phyloP scores from a whole-genome alignment of 164 flowering plant species.

The Santalum album region DNA sequence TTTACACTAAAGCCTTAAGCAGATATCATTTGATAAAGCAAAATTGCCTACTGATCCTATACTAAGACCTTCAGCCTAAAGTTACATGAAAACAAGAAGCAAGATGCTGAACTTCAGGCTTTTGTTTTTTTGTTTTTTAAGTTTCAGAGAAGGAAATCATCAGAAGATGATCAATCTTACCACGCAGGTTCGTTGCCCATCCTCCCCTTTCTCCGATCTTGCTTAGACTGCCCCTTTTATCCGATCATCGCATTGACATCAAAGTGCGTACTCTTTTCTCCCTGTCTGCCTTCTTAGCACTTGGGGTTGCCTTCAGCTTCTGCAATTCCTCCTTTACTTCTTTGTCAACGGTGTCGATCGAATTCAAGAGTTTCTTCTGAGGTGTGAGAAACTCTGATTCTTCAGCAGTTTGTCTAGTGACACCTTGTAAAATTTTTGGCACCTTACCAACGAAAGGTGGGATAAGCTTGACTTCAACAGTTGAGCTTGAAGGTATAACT shows the following conservation, averaged over 20 bases:
- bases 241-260: conserved; percentile 65
- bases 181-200: conserved; percentile 2
- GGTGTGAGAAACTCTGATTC: conserved; percentile 41
- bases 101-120: not conserved
- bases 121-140: not conserved
- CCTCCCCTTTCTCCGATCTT: not conserved
- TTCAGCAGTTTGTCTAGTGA: conserved; percentile 18
- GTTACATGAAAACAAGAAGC: conserved; percentile 4
- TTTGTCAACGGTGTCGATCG: conserved; percentile 58
- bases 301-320: conserved; percentile 51
- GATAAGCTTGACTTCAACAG: conserved; percentile 7
- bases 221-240: not conserved
- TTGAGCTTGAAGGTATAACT: conserved; percentile 22
- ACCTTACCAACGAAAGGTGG: conserved; percentile 24
- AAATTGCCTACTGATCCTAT: conserved; percentile 17
- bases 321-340: conserved; percentile 47
- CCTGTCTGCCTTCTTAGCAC: conserved; percentile 55
- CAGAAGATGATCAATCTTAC: conserved; percentile 23
- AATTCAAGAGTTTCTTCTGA: conserved; percentile 58
- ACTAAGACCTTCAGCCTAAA: conserved; percentile 17
- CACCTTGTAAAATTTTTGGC: conserved; percentile 31
- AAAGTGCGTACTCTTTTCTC: conserved; percentile 48
- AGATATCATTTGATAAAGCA: conserved; percentile 1
- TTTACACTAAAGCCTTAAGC: conserved; percentile 18
- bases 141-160: conserved; percentile 6